These are phyloP conservation scores for Thermochaetoides thermophila DNA, from an alignment of 495 filamentous ascomycete species.

Conservation along the genomic window DNA sequence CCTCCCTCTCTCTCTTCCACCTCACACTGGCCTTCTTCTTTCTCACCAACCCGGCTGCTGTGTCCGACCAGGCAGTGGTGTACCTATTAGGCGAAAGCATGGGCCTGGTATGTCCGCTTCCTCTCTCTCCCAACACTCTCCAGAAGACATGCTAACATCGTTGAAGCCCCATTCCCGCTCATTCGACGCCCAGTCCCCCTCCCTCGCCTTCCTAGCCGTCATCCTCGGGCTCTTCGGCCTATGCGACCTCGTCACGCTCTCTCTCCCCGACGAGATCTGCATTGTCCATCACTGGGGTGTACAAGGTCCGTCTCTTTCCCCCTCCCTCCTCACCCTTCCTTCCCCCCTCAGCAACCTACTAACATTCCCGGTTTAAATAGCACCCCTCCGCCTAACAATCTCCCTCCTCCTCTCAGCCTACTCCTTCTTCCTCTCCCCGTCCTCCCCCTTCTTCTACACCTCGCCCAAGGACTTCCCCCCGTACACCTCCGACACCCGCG, in stretches of 20 bases:
- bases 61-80: conserved; percentile 69
- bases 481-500: conserved; percentile 1
- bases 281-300: conserved; percentile 49
- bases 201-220: conserved; percentile 57
- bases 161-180: conserved; percentile 31
- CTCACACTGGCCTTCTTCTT: conserved; percentile 71
- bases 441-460: conserved; percentile 23
- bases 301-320: conserved; percentile 31
- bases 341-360: neutral
- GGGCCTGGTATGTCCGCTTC: conserved; percentile 43
- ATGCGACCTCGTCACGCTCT: conserved; percentile 57
- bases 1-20: conserved; percentile 66
- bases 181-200: conserved; percentile 47
- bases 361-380: conserved; percentile 12
- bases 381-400: conserved; percentile 49
- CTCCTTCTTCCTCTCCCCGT: conserved; percentile 28
- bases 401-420: conserved; percentile 41
- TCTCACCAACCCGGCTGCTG: conserved; percentile 48
- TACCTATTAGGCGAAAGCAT: conserved; percentile 73
- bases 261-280: conserved; percentile 54
- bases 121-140: neutral
- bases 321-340: conserved; percentile 3
- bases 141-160: neutral
- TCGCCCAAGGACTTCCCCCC: neutral
- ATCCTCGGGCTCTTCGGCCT: conserved; percentile 52